Conservation (phyloP, 371 early-diverging fungal species). For the Mortierella sp. region DNA sequence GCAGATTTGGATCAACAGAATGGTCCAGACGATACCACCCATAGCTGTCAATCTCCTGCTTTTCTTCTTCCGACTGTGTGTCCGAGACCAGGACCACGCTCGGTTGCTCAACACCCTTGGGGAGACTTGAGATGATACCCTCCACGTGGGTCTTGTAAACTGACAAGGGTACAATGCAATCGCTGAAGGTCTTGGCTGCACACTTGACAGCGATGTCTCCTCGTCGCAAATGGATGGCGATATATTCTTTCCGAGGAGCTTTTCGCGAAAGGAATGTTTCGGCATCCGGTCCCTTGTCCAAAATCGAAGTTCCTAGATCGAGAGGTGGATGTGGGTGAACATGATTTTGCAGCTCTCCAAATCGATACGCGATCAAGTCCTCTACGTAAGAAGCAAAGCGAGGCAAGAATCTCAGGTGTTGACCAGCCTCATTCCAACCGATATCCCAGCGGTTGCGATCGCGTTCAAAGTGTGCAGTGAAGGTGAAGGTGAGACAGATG, state of each 20-base stretch:
- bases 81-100: conserved; percentile 49
- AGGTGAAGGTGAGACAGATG: conserved; percentile 41
- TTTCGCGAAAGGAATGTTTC: conserved; percentile 27
- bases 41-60: conserved; percentile 37
- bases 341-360: conserved; percentile 19
- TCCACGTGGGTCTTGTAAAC: conserved; percentile 40
- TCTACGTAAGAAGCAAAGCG: conserved; percentile 42
- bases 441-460: conserved; percentile 38
- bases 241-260: conserved; percentile 25
- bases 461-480: conserved; percentile 31
- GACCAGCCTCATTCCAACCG: conserved; percentile 24
- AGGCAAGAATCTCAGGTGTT: conserved; percentile 39
- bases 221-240: conserved; percentile 45
- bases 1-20: conserved; percentile 15
- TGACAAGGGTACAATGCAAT: conserved; percentile 31
- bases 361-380: conserved; percentile 36
- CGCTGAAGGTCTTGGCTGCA: conserved; percentile 4
- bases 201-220: conserved; percentile 48
- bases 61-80: conserved; percentile 37
- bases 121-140: conserved; percentile 11
- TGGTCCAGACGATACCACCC: conserved; percentile 53
- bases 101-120: conserved; percentile 7
- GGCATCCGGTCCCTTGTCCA: conserved; percentile 23
- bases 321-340: conserved; percentile 31
- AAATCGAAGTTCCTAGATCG: conserved; percentile 32